Evolutionary conservation across 192 early-diverging fungal species (phyloP), one percentile per base, ranked within the genome.

Genomic region (Coemansia pectinata): DNA sequence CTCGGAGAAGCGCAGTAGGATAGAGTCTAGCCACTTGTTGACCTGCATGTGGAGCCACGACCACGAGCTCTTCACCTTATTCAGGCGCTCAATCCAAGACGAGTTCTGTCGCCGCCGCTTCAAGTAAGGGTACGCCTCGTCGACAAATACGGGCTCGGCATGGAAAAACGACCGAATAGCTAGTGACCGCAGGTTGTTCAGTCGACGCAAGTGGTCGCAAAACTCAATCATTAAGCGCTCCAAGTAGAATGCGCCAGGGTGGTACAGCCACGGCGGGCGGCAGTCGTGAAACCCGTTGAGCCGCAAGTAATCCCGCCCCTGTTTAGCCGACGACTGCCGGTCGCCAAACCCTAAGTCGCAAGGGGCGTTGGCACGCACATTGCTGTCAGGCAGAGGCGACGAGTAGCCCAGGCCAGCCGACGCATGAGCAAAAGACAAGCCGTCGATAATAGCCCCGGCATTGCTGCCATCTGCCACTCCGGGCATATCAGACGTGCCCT

Each of bases 191-290:
- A 83, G 73, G 53, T 55, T 83, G 70, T 83, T 83, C 52, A 83
- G 70, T 11, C 81, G 66, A 33, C 81, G 63, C 67, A 83, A 48
- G 50, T 83, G 81, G 45, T 78, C 81, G 66, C 81, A 83, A 62
- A 78, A 83, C 73, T 83, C 81, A 53, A 83, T 70, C 81, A 83
- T 83, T 55, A 83, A 63, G 21, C 81, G 81, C 76, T 83, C 81
- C 29, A 78, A 62, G 45, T 83, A 83, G 33, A 83, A 83, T 8
- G 76, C 76, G 3, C 81, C 76, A 6, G 76, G 67, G 9, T 68
- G 81, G 57, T 76, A 83, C 59, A 65, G 63, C 81, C 81, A 83
- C 23, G 81, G 81, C 34, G 81, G 81, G 1, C 70, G 81, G 57
- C 81, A 83, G 67, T 78, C 76, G 70, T 83, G 81, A 23, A 50